These are phyloP conservation scores for Senna tora DNA, from an alignment of 306 rosid genomes.

Conservation along the genomic window DNA sequence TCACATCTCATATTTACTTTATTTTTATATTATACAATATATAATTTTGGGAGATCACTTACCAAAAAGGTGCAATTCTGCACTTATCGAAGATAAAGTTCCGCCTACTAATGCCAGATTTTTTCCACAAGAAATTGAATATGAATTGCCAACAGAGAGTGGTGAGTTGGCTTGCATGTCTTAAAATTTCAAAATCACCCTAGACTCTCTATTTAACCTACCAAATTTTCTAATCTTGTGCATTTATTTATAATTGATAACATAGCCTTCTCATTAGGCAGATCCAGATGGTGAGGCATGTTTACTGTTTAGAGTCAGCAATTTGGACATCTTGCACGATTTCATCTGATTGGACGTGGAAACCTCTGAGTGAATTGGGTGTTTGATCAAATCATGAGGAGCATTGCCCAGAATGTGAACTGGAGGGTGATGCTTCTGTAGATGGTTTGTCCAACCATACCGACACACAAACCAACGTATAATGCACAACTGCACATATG, in stretches of 20 bases:
- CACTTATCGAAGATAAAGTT: slow-evolving; percentile 85
- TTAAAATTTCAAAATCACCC: slow-evolving; percentile 42
- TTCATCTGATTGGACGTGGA: no score
- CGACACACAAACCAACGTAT: no score
- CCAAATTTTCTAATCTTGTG: background rate
- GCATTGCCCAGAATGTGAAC: no score
- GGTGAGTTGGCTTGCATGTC: slow-evolving; percentile 48
- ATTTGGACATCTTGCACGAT: slow-evolving; percentile 66
- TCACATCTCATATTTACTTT: no score
- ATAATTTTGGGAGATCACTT: no score
- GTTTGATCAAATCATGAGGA: no score
- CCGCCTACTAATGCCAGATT: slow-evolving; percentile 67
- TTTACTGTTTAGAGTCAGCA: slow-evolving; percentile 52
- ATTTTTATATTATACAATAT: no score
- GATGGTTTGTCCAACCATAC: no score
- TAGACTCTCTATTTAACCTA: slow-evolving; percentile 24
- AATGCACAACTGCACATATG: no score
- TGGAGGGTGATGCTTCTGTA: no score
- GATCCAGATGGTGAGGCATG: slow-evolving; percentile 47
- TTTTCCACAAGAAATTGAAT: slow-evolving; percentile 43
- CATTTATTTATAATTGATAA: slow-evolving; percentile 37
- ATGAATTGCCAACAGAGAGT: slow-evolving; percentile 38
- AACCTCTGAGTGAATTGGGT: no score
- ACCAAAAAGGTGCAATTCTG: no score
- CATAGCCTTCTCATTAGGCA: slow-evolving; percentile 55